phyloP scores from a whole-genome alignment of 1,284 basidiomycete species.

The Testicularia cyperi region DNA sequence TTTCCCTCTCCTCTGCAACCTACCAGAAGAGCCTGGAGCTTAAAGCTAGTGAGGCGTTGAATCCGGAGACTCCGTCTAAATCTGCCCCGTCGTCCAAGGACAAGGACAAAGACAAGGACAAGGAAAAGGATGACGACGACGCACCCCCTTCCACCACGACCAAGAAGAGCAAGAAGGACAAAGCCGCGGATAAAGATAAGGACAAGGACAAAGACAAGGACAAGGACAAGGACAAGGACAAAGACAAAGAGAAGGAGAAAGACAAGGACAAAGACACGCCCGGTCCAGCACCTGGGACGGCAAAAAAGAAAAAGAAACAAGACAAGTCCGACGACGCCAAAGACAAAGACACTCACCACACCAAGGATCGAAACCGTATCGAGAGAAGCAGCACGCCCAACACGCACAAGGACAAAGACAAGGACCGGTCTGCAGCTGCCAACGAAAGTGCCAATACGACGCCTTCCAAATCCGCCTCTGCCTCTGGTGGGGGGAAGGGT shows the following conservation, averaged over 20 bases:
- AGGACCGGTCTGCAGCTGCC: too few species aligned
- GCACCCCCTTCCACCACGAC: background rate
- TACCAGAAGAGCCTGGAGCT: constrained; percentile 52
- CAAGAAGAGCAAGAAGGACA: constrained; percentile 21
- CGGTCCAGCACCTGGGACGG: background rate
- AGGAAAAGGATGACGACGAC: background rate
- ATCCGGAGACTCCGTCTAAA: too few species aligned
- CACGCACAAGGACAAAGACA: too few species aligned
- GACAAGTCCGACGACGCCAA: constrained; percentile 4
- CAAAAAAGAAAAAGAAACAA: constrained; percentile 10
- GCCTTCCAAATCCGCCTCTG: too few species aligned
- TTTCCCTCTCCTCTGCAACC: constrained; percentile 48
- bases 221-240: constrained; percentile 1
- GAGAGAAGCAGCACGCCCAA: too few species aligned
- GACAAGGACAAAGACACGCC: background rate
- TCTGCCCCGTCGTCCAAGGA: too few species aligned
- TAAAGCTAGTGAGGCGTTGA: constrained; percentile 42
- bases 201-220: constrained; percentile 7
- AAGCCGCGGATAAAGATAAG: constrained; percentile 11
- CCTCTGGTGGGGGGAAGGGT: constrained; percentile 1
- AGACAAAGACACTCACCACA: too few species aligned
- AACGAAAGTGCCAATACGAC: too few species aligned
- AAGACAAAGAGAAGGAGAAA: constrained; percentile 1
- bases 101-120: constrained; percentile 11
- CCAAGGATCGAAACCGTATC: too few species aligned